Evolutionary conservation across 768 basidiomycete species (phyloP).

Genomic region (Pleurotus tuoliensis): DNA sequence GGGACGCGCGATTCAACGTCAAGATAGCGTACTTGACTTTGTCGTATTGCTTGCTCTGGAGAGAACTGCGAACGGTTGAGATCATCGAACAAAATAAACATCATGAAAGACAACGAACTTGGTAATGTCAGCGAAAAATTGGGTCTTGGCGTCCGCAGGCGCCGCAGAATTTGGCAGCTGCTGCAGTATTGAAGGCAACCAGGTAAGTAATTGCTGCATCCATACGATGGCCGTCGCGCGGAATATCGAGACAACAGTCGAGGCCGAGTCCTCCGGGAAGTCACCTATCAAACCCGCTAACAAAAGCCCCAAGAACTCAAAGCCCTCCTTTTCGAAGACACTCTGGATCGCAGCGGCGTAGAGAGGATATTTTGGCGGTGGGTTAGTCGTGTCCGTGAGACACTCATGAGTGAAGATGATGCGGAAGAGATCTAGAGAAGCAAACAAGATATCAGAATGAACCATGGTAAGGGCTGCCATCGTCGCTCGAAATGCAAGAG

Average conservation of each 20-base stretch:
- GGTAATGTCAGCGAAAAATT: conserved; percentile 71
- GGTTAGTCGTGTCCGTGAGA: conserved; percentile 38
- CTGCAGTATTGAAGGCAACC: conserved; percentile 71
- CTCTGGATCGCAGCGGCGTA: conserved; percentile 61
- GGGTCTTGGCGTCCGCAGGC: conserved; percentile 61
- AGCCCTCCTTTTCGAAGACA: conserved; percentile 68
- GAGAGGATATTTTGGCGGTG: conserved; percentile 51
- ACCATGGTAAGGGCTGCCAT: conserved; percentile 81
- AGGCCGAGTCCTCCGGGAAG: conserved; percentile 83
- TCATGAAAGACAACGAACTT: conserved; percentile 44
- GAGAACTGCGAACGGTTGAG: conserved; percentile 40
- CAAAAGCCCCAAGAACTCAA: conserved; percentile 62
- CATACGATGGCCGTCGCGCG: conserved; percentile 64
- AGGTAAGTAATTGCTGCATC: conserved; percentile 62
- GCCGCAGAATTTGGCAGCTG: conserved; percentile 59
- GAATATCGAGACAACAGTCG: conserved; percentile 74
- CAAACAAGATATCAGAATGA: conserved; percentile 77
- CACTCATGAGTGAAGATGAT: conserved; percentile 73
- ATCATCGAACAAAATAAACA: background rate
- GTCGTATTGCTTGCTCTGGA: conserved; percentile 64
- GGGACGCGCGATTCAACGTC: conserved; percentile 64
- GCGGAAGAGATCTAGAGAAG: conserved; percentile 78
- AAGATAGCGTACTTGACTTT: conserved; percentile 81
- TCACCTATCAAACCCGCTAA: conserved; percentile 79
- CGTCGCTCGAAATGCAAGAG: conserved; percentile 69